Evolutionary conservation across 345 rosid species (phyloP), one percentile per base, ranked within the genome.

Genomic region (Murraya koenigii): DNA sequence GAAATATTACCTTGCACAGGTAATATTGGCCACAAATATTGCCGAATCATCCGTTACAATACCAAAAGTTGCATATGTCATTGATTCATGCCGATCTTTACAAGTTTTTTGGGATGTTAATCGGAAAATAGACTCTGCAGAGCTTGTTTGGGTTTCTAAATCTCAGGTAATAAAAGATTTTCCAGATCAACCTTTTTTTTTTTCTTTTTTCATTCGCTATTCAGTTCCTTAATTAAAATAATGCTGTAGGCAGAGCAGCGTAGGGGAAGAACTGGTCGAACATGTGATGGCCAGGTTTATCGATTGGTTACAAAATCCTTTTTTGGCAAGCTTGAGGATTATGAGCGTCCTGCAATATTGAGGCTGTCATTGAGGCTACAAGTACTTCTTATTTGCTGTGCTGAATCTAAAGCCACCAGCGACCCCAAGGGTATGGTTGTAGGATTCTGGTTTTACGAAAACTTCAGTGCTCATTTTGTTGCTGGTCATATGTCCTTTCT

Each of bases 31-130:
- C 63, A 93, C 98, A 78, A 95, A 95, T 83, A 92, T 95, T 82
- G 98, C 98, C 7, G 98, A 93, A 83, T 95, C 98, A 69, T 95
- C 97, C 55, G 97, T 95, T 73, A 95, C 98, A 69, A 95, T 95
- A 84, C 98, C 98, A 68, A 85, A 95, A 82, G 97, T 90, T 68
- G 98, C 97, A 63, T 92, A 83, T 80, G 93, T 95, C 82, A 90
- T 95, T 80, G 98, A 95, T 82, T 92, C 97, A 41, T 93, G 98
- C 80, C 91, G 97, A 67, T 95, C 98, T 79, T 87, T 95, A 81
- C 92, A 93, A 90, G 94, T 95, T 49, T 90, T 85, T 82, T 95
- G 98, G 98, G 95, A 93, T 61, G n/a, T 47, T 74, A 76, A 64
- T 54, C 81, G 88, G 72, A 89, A 87, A 88, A 85, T 72, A 60